Conservation (phyloP, 768 basidiomycete species). For the Holtermanniella nyarrowii region DNA sequence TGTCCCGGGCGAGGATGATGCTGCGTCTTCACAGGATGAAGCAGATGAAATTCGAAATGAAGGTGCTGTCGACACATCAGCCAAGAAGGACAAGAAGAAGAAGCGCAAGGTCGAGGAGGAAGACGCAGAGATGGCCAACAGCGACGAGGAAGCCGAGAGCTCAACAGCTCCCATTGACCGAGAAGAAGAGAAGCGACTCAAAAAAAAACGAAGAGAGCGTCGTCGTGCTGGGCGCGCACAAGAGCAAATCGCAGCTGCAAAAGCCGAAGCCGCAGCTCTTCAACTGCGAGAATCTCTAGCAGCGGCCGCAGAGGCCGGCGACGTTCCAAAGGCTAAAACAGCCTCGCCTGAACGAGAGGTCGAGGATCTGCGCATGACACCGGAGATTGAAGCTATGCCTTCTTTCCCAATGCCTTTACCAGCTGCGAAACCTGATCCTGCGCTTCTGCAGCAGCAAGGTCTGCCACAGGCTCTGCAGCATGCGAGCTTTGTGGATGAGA, state of each 20-base stretch:
- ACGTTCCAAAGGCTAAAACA: slow-evolving; percentile 1
- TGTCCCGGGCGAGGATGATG: slow-evolving; percentile 14
- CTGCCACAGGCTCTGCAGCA: slow-evolving; percentile 36
- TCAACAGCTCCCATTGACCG: slow-evolving; percentile 8
- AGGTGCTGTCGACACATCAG: too few species aligned
- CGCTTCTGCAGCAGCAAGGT: slow-evolving; percentile 31
- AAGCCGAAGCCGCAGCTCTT: not conserved
- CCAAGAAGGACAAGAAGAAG: not conserved
- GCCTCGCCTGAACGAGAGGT: not conserved
- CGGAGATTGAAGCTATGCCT: slow-evolving; percentile 6
- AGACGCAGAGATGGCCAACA: not conserved
- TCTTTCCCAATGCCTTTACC: slow-evolving; percentile 35
- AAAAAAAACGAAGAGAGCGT: slow-evolving; percentile 16
- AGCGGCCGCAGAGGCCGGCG: slow-evolving; percentile 1
- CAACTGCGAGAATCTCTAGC: not conserved
- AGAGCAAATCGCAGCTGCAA: slow-evolving; percentile 21
- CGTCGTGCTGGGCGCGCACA: slow-evolving; percentile 6
- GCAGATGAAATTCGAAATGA: too few species aligned
- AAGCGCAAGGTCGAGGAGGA: slow-evolving; percentile 1
- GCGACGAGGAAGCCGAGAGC: slow-evolving; percentile 4
- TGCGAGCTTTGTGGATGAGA: slow-evolving; percentile 34
- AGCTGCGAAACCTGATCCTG: slow-evolving; percentile 30
- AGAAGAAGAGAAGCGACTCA: slow-evolving; percentile 15
- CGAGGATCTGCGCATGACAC: slow-evolving; percentile 1
- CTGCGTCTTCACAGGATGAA: too few species aligned